Base-by-base conservation (phyloP, 2,329 filamentous ascomycete species). In the Colletotrichum sublineola region DNA sequence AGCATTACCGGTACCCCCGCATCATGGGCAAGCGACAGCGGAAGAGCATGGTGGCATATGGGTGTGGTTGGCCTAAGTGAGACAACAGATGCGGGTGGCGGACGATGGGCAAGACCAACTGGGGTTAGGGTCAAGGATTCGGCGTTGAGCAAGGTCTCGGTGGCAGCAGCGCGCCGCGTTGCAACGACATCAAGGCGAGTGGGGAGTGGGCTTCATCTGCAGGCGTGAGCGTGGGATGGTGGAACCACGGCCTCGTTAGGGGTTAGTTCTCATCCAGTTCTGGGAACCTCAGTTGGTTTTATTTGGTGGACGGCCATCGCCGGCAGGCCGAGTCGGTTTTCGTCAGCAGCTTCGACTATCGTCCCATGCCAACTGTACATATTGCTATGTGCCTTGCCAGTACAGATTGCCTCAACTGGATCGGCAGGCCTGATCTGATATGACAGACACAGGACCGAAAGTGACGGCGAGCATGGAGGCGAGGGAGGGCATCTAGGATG, bases 341-440 rank as follows among this genome's bases (percentile, higher is more conserved):
- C n/a, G 50, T 62, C 58, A 52, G 68, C 52, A 71, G 44, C 44
- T 63, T 36, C 24, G 18, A 48, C n/a, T 6, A 14, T 53, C 44
- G 44, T 60, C 58, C 42, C 38, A 58, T 62, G 58, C 44, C 68
- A 56, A 38, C 12, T 52, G 29, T 46, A 29, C 38, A 7, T 29
- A 53, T 24, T 46, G 64, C 42, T 18, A 9, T 44, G 18, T 20
- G n/a, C 18, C 20, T 46, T 6, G 44, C n/a, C 44, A 11, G 14
- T 38, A 29, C n/a, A 11, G n/a, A 38, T n/a, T 48, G 58, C 42
- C 33, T 36, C 48, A 40, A 52, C 36, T 68, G 52, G 66, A 69
- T 69, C 66, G 55, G 29, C 66, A 53, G 50, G 15, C 66, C 60
- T 69, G 66, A 64, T 69, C 69, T 72, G 66, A 65, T 63, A 48